Evolutionary conservation across 2,329 filamentous ascomycete species (phyloP).

Genomic region (Pestalotiopsis sp.): DNA sequence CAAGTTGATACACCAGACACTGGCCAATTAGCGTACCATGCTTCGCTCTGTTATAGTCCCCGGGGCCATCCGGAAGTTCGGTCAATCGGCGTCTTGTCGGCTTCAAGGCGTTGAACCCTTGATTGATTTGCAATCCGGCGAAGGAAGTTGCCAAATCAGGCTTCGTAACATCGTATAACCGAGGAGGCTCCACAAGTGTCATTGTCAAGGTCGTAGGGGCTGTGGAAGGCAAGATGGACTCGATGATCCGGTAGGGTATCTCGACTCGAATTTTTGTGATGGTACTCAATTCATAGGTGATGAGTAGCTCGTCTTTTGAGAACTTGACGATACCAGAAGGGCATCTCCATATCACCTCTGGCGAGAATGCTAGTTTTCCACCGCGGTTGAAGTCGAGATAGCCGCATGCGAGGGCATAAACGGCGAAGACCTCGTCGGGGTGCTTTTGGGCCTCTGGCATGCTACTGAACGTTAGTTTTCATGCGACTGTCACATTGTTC

Average conservation of each 20-base stretch:
- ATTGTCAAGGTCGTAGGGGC: constrained; percentile 45
- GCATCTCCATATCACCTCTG: constrained; percentile 43
- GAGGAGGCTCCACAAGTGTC: constrained; percentile 54
- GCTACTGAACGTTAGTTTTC: background rate
- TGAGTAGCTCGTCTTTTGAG: constrained; percentile 42
- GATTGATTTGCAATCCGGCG: background rate
- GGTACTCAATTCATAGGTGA: constrained; percentile 31
- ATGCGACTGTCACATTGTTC: background rate
- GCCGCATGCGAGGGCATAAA: constrained; percentile 44
- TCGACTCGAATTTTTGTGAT: constrained; percentile 40
- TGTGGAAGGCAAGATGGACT: constrained; percentile 45
- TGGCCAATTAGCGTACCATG: constrained; percentile 40
- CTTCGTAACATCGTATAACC: constrained; percentile 41
- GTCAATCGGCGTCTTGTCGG: constrained; percentile 28
- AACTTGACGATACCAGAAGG: constrained; percentile 44
- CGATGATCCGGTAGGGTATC: constrained; percentile 51
- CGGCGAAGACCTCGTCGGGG: constrained; percentile 24
- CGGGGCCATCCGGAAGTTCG: constrained; percentile 26
- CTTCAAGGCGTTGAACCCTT: background rate
- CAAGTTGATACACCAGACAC: constrained; percentile 49
- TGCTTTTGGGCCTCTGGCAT: constrained; percentile 7
- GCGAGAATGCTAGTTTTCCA: constrained; percentile 41
- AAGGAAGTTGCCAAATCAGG: background rate
- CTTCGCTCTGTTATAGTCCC: constrained; percentile 5
- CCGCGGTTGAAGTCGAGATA: constrained; percentile 45